These are phyloP conservation scores for Leccinellum luteum DNA, from an alignment of 768 basidiomycete species.

Conservation along the genomic window DNA sequence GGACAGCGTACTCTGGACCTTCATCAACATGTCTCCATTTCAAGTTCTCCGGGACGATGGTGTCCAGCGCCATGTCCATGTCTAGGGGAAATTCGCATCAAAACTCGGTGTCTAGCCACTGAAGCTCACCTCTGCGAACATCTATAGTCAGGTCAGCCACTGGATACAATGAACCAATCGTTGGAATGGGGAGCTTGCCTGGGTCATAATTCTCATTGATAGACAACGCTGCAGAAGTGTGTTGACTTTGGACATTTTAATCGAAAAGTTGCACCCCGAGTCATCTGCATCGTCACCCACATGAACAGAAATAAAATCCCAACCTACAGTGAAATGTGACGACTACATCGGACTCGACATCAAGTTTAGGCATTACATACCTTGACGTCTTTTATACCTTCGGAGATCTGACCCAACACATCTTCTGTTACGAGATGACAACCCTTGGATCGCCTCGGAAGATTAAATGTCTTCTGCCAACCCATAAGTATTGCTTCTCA, in stretches of 20 bases:
- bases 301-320: constrained; percentile 92
- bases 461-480: constrained; percentile 84
- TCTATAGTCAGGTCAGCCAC: constrained; percentile 28
- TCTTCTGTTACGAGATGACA: constrained; percentile 86
- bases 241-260: constrained; percentile 48
- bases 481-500: constrained; percentile 50
- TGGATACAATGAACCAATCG: neutral
- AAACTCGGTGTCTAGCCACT: neutral
- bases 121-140: constrained; percentile 41
- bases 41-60: constrained; percentile 79
- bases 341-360: neutral
- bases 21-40: constrained; percentile 88
- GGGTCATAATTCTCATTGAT: constrained; percentile 89
- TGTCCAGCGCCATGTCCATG: constrained; percentile 94
- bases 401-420: constrained; percentile 60
- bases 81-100: constrained; percentile 47
- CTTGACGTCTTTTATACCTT: constrained; percentile 67
- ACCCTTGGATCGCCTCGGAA: constrained; percentile 53
- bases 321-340: constrained; percentile 41
- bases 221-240: constrained; percentile 76
- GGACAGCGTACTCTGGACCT: constrained; percentile 70
- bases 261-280: neutral
- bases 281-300: constrained; percentile 38
- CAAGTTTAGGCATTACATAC: constrained; percentile 32
- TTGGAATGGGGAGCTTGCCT: constrained; percentile 41